Evolutionary conservation across 805 yeast genomes (phyloP).

Genomic region (Suhomyces pyralidae): DNA sequence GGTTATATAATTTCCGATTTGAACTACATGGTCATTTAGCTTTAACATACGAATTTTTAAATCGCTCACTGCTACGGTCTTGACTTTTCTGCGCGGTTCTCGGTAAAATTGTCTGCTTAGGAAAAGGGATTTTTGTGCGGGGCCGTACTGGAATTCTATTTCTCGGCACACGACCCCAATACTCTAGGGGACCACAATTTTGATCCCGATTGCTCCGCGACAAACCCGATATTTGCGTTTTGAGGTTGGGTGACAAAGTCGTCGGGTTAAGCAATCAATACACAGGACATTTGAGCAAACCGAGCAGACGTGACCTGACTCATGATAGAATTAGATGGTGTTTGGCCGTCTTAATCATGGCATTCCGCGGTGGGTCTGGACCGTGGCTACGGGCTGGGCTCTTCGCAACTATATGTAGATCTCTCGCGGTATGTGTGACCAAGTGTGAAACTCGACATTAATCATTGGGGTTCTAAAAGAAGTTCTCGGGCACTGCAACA

Average conservation of each 20-base stretch:
- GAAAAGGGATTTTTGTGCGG: background rate
- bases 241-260: background rate
- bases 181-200: background rate
- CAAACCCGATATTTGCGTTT: background rate
- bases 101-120: background rate
- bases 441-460: background rate
- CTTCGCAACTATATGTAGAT: background rate
- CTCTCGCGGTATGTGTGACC: background rate
- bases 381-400: background rate
- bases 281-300: background rate
- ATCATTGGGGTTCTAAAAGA: background rate
- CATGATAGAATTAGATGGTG: background rate
- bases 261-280: background rate
- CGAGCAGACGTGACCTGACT: background rate
- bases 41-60: background rate
- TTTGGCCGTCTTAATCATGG: background rate
- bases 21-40: background rate
- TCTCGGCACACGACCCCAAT: background rate
- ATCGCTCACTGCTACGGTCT: background rate
- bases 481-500: background rate
- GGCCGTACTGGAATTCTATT: background rate
- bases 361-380: background rate
- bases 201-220: background rate
- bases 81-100: background rate
- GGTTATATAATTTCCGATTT: background rate